phyloP scores from a whole-genome alignment of 176 grass and related monocot species.

The Oryza brachyantha region DNA sequence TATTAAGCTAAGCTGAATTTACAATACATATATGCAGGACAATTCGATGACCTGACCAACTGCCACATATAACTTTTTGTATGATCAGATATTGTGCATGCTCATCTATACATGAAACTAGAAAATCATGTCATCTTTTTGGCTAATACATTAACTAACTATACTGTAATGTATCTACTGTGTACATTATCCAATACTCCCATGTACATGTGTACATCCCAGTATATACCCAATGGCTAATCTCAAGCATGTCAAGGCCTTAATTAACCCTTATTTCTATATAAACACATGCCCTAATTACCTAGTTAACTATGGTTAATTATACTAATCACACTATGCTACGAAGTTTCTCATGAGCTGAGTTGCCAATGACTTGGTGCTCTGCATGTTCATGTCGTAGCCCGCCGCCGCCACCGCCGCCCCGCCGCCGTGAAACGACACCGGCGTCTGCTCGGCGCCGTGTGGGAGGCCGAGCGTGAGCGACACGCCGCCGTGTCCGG shows the following conservation, averaged over 20 bases:
- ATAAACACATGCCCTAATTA: constrained; percentile 40
- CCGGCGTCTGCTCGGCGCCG: constrained; percentile 45
- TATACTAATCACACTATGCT: constrained; percentile 15
- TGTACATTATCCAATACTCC: constrained; percentile 29
- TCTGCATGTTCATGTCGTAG: constrained; percentile 67
- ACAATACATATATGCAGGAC: background rate
- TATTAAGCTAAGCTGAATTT: background rate
- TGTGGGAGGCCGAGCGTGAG: constrained; percentile 78
- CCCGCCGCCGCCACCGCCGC: constrained; percentile 19
- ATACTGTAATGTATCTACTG: constrained; percentile 13
- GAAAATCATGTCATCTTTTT: constrained; percentile 19
- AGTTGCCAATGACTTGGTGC: constrained; percentile 55
- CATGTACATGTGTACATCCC: constrained; percentile 35
- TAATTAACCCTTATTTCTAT: constrained; percentile 40
- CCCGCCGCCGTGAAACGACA: constrained; percentile 40
- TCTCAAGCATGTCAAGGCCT: constrained; percentile 25
- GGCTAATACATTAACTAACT: too few relatives aligned
- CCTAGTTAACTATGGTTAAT: background rate
- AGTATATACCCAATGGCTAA: constrained; percentile 35
- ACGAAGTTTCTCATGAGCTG: constrained; percentile 73
- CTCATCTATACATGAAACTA: constrained; percentile 12
- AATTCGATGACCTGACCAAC: too few relatives aligned
- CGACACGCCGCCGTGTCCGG: constrained; percentile 54
- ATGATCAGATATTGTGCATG: background rate
- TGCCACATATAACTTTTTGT: constrained; percentile 9